Base-by-base conservation (phyloP, 1,284 basidiomycete species). In the Trichosporon coremiiforme region DNA sequence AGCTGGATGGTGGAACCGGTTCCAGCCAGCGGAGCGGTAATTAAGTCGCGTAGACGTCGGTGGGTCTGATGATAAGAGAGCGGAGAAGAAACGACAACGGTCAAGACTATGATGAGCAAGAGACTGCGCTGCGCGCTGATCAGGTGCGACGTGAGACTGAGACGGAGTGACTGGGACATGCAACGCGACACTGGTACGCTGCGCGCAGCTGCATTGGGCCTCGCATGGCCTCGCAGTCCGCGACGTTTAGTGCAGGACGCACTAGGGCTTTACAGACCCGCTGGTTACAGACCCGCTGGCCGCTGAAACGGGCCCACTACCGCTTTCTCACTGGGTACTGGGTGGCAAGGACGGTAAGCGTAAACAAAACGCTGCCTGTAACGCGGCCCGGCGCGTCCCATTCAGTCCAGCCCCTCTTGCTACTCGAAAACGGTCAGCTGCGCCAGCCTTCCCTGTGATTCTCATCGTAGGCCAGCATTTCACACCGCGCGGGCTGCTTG, bases 371-470 rank as follows among this genome's bases (percentile, higher is more conserved):
- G 47, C 47, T 22, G 2, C 47, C 47, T 53, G 47, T 53, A 53
- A 53, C 47, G 47, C 47, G 47, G 47, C 47, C n/a, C 20, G 20
- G 20, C 47, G 20, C 47, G 47, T 53, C 47, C 47, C 9, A 53
- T 53, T 53, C 47, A 53, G n/a, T 53, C 47, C 47, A 53, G 47
- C 47, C 47, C 47, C 47, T 53, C 15, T 20, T 7, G 1, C 3
- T 7, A 2, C 41, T 15, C 41, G 41, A 45, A 45, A 45, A 17
- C 6, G 45, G 47, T 53, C 47, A 22, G 47, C 47, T 53, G 47
- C 47, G 9, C 47, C 47, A 53, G 47, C 47, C 47, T 53, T 53
- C 47, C 47, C 47, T 53, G 47, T 53, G 47, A 53, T 53, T 53
- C 47, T 53, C 47, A 53, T 53, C 47, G 47, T 22, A 12, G 47